Evolutionary conservation across 306 rosid species (phyloP).

Genomic region (cucumber (Cucumis sativus)): DNA sequence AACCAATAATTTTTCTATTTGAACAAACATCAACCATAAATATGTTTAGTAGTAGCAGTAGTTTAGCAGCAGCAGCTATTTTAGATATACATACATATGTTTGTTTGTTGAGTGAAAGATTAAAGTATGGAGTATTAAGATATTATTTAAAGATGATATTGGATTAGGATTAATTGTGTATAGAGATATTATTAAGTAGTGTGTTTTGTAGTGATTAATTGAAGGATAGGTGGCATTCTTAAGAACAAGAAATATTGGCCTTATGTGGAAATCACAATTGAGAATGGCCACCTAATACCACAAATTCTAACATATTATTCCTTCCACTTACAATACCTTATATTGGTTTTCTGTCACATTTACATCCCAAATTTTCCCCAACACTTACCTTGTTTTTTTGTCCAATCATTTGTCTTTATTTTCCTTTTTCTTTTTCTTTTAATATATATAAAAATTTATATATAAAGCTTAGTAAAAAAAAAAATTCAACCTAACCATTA

Average conservation of each 20-base stretch:
- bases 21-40: not conserved
- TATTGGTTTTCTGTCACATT: not conserved
- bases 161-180: no score
- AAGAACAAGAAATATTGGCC: conserved; percentile 30
- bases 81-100: no score
- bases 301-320: not conserved
- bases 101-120: no score
- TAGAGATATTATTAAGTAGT: no score
- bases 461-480: no score
- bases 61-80: no score
- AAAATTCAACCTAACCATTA: no score
- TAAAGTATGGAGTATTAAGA: no score
- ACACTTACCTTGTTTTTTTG: not conserved
- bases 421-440: no score
- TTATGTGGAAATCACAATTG: conserved; percentile 38
- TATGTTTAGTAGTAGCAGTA: no score
- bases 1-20: not conserved
- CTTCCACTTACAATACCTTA: not conserved
- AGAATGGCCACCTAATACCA: conserved; percentile 21
- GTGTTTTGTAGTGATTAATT: not conserved
- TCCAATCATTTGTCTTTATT: not conserved
- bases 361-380: not conserved
- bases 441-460: no score
- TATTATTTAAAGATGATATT: no score
- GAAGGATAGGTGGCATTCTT: conserved; percentile 11